Evolutionary conservation across 495 filamentous ascomycete genomes (phyloP).

Genomic region (Aspergillus bertholletiae): DNA sequence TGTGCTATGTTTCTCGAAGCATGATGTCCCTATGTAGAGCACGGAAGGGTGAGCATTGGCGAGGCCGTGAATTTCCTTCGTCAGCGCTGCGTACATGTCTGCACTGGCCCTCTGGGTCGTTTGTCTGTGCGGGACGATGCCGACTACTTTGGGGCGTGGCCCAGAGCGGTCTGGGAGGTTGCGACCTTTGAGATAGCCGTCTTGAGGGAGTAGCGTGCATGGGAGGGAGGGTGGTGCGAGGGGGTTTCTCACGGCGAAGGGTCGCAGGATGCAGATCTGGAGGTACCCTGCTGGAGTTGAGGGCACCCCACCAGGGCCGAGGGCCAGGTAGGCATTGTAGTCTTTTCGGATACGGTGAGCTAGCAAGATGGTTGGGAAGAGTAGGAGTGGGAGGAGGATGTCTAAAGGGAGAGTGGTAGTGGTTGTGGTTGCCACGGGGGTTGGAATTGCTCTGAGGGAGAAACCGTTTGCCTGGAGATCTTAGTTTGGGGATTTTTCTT

Average conservation of each 20-base stretch:
- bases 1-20: slow-evolving; percentile 76
- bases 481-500: neutral
- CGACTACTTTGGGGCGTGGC: slow-evolving; percentile 60
- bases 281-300: slow-evolving; percentile 70
- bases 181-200: slow-evolving; percentile 39
- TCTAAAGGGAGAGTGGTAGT: neutral
- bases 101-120: slow-evolving; percentile 57
- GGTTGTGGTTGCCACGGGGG: neutral
- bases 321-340: slow-evolving; percentile 70
- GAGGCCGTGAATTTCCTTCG: slow-evolving; percentile 47
- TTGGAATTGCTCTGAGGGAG: neutral
- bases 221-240: slow-evolving; percentile 28
- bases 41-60: slow-evolving; percentile 39
- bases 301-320: slow-evolving; percentile 80
- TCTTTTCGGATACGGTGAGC: slow-evolving; percentile 64
- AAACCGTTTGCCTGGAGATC: neutral
- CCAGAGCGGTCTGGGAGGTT: slow-evolving; percentile 57
- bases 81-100: slow-evolving; percentile 50
- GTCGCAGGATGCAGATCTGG: slow-evolving; percentile 56
- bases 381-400: slow-evolving; percentile 17
- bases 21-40: slow-evolving; percentile 62
- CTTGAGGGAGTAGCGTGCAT: slow-evolving; percentile 31
- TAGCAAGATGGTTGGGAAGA: slow-evolving; percentile 48
- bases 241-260: slow-evolving; percentile 41
- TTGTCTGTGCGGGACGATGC: slow-evolving; percentile 80